Base-by-base conservation (phyloP, 2,329 filamentous ascomycete species). In the Alternaria triticina region DNA sequence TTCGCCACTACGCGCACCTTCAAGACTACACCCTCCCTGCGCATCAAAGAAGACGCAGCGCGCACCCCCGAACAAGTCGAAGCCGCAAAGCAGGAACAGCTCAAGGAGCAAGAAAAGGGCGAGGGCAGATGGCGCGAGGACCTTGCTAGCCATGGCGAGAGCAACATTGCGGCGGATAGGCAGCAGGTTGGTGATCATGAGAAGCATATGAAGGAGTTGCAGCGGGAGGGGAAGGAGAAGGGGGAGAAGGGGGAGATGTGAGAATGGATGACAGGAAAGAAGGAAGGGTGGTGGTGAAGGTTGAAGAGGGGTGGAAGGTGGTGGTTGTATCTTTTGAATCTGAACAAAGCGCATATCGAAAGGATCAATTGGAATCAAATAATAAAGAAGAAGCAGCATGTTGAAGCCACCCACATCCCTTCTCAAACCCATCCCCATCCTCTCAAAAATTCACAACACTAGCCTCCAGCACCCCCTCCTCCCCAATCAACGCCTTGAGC, bases 381-480 rank as follows among this genome's bases (percentile, higher is more conserved):
- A 52, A 3, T 11, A 8, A 1, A 15, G 20, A 20, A 25, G 13
- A 2, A 51, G 47, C 1, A 36, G 49, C 28, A 40, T 52, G 30
- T 52, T 52, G 30, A 52, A 52, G n/a, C 9, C 49, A 12, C 28
- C 28, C 15, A 36, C 49, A 15, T 10, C 30, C 15, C 15, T n/a
- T 6, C 2, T 1, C 11, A 22, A 51, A 30, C 28, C 8, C 15
- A 33, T 20, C 12, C 22, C 20, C 13, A 4, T 11, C 1, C n/a
- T 17, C 25, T 69, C 61, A 74, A 25, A 73, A 72, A 4, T 87
- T 83, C 30, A 88, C 83, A 64, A 85, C 81, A 68, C 81, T 84
- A 2, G 84, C 86, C 74, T 85, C 86, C 67, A 88, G 71, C 13
- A 81, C 83, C 0, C 86, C 86, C 43, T 85, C 82, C 11, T 80